Evolutionary conservation across 208 protist genomes (phyloP), one percentile per base, ranked within the genome.

Genomic region (Angomonas ambiguus): DNA sequence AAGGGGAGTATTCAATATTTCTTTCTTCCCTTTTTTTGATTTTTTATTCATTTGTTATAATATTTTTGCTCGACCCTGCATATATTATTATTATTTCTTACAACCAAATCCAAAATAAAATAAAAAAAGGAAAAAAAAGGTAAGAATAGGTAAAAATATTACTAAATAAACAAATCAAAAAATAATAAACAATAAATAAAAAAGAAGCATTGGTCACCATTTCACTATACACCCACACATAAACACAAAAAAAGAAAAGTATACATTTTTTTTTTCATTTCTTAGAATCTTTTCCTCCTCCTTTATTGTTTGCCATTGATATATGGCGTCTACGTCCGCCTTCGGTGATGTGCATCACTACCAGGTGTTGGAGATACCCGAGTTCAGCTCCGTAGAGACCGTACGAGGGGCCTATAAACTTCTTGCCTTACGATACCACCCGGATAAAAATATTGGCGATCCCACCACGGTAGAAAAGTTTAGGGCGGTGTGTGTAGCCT

Each of bases 371-470:
- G 73, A 84, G 49, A 72, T 98, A 20, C 42, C 77, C 28, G 71
- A 91, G 66, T 95, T 95, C 68, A 96, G 94, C 38, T 69, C 72
- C 24, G 62, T 71, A 22, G 86, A 92, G 10, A 88, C 94, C 51
- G 93, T 99, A 25, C 96, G 97, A 11, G 80, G 76, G 28, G 92
- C 91, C 10, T 99, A 98, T 77, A 92, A 94, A 51, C 76, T 92
- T 16, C 69, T 98, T n/a, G 96, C 93, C 4, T 77, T 98, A 6
- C 84, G 96, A 42, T 98, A 93, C 60, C 97, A 99, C 69, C 97
- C 97, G 6, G 97, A 99, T 75, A 97, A 96, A 67, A 98, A 98
- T 59, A 68, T 85, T 24, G 75, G 82, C 33, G 86, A 96, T 64
- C 76, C 86, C 0, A 77, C 76, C 31, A 87, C 90, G n/a, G 79